Conservation (phyloP, 2,329 filamentous ascomycete genomes). For the Penicillium sp. region DNA sequence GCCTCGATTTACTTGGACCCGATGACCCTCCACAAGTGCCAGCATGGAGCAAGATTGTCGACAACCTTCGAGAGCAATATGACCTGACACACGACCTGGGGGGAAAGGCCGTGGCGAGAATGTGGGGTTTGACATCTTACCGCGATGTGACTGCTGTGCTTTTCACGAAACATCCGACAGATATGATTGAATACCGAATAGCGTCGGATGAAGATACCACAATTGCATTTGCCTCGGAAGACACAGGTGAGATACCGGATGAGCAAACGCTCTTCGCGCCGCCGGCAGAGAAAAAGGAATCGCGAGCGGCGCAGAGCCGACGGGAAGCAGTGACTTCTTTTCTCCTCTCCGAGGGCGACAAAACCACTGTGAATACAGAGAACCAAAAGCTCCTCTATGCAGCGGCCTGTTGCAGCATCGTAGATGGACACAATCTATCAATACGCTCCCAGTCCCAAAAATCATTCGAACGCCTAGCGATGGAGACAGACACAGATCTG, state of each 20-base stretch:
- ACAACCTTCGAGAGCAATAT: constrained; percentile 41
- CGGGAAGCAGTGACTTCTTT: constrained; percentile 27
- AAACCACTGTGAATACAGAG: constrained; percentile 18
- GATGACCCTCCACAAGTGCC: constrained; percentile 7
- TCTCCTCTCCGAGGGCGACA: constrained; percentile 23
- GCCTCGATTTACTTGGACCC: constrained; percentile 11
- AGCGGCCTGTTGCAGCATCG: constrained; percentile 35
- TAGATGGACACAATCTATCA: constrained; percentile 22
- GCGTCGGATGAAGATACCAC: constrained; percentile 43
- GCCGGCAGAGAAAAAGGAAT: constrained; percentile 12
- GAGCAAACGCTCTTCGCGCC: constrained; percentile 12
- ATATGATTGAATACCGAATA: constrained; percentile 55
- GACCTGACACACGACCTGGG: constrained; percentile 49
- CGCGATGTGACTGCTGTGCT: constrained; percentile 48
- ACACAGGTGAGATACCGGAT: constrained; percentile 10
- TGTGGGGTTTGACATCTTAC: constrained; percentile 52
- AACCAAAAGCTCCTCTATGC: constrained; percentile 35
- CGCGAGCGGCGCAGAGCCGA: constrained; percentile 13
- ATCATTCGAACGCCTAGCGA: constrained; percentile 27
- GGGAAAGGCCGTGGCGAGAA: constrained; percentile 47
- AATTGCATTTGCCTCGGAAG: constrained; percentile 34
- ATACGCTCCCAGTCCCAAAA: constrained; percentile 24
- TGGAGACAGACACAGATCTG: constrained; percentile 28
- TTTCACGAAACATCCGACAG: constrained; percentile 52
- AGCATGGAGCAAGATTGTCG: constrained; percentile 31